Percentiles rank a stretch among this genome's conserved stretches.
phyloP scores from a whole-genome alignment of 192 early-diverging fungal species.

The Linnemannia hyalina region DNA sequence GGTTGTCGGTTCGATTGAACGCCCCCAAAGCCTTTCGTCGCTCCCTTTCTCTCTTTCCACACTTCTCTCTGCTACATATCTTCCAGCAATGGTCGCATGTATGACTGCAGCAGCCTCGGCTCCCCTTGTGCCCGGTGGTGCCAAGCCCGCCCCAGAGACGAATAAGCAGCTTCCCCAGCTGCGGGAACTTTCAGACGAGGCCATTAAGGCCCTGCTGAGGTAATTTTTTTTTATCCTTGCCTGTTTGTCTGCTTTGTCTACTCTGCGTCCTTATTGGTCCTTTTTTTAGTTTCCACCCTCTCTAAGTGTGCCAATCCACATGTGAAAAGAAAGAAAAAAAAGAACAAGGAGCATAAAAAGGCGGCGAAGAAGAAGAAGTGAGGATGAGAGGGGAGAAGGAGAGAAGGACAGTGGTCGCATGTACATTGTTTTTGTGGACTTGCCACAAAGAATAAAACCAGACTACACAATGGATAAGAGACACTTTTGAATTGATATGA shows the following conservation, averaged over 20 bases:
- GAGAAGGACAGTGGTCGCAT: not conserved
- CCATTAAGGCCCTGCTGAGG: constrained; percentile 56
- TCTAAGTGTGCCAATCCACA: not conserved
- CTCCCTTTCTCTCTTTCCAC: not conserved
- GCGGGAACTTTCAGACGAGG: constrained; percentile 53
- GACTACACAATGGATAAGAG: not conserved
- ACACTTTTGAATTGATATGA: not conserved
- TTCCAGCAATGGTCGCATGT: constrained; percentile 44
- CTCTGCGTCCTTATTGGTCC: constrained; percentile 6
- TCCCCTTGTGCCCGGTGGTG: constrained; percentile 15
- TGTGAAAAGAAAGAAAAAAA: not conserved
- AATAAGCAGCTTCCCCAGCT: constrained; percentile 32
- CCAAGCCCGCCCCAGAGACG: constrained; percentile 35
- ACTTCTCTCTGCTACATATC: not conserved
- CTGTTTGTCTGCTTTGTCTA: constrained; percentile 2
- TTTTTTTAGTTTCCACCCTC: constrained; percentile 4
- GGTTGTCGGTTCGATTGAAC: constrained; percentile 7
- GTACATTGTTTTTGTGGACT: not conserved
- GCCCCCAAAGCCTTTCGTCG: constrained; percentile 3
- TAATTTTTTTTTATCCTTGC: constrained; percentile 17
- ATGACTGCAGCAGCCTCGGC: constrained; percentile 34
- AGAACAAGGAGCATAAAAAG: not conserved
- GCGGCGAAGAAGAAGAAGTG: constrained; percentile 2
- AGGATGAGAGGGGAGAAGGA: not conserved
- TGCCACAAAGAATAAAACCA: not conserved